Base-by-base conservation (phyloP, 805 yeast species). In the Hanseniaspora meyeri region DNA sequence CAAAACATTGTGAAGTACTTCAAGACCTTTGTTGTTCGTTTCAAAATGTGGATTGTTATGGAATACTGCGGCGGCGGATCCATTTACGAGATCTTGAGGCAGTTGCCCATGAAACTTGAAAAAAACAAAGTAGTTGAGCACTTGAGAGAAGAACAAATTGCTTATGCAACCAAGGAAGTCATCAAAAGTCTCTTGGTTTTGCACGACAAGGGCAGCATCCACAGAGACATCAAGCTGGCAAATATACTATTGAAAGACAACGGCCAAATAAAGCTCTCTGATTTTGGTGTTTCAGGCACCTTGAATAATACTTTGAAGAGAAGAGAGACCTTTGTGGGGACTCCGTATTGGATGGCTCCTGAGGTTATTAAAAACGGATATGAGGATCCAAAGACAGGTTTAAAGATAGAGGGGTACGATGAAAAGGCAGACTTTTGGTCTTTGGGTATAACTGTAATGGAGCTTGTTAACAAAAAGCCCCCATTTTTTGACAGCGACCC, bases 311-410 rank as follows among this genome's bases (percentile, higher is more conserved):
- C 82, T 52, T 74, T 78, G 62, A 70, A 79, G 57, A 74, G 80
- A 59, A 77, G 83, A 60, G 76, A 78, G 56, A 87, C 96, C 0
- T 83, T 90, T 74, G 96, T 89, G 53, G 97, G 97, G 1, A 89
- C 97, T 0, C 96, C 97, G 14, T 87, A 80, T 68, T 90, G 97
- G 97, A 90, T 91, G 97, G 98, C 98, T 0, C 98, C 98, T 0
- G 98, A 93, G 67, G 85, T 91, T n/a, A 85, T 93, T 46, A 67
- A 74, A 5, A 66, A 77, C 32, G 55, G 55, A 2, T 48, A 48
- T 31, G 50, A 31, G 31, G 32, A 48, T 29, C 19, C 29, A 31
- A 93, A 43, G n/a, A 48, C 53, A 17, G 53, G 49, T 12, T 19
- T 14, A 1, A 40, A 43, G 36, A 27, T 16, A 2, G 31, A 27